Percentiles rank a stretch among this genome's conserved stretches.
Evolutionary conservation across 1,139 yeast species (phyloP).

Genomic region (Arxiozyma slooffiae): DNA sequence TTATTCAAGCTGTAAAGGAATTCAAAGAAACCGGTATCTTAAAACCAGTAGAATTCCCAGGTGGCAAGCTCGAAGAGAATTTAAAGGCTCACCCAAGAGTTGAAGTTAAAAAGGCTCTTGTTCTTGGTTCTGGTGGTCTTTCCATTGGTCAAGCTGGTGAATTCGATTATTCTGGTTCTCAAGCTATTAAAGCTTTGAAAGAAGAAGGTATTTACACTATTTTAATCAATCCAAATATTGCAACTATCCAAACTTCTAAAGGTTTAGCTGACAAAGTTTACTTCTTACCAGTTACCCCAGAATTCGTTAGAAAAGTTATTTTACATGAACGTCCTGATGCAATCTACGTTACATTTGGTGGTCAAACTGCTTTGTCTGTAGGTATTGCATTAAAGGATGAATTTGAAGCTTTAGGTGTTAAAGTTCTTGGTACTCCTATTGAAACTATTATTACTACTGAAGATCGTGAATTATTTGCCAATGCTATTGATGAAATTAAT

Average conservation of each 20-base stretch:
- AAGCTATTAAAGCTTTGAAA: conserved; percentile 86
- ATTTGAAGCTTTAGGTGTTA: conserved; percentile 82
- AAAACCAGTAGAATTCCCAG: conserved; percentile 82
- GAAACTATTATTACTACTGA: conserved; percentile 95
- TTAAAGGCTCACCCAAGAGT: conserved; percentile 64
- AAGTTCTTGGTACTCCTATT: conserved; percentile 92
- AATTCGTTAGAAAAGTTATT: conserved; percentile 90
- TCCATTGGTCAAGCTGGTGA: conserved; percentile 99
- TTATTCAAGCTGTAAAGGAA: conserved; percentile 71
- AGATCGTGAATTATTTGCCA: conserved; percentile 91
- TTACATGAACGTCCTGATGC: conserved; percentile 95
- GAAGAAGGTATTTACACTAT: conserved; percentile 96
- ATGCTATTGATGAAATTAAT: conserved; percentile 87
- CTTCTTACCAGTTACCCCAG: conserved; percentile 93
- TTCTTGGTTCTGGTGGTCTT: conserved; percentile 96
- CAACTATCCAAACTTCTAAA: conserved; percentile 96
- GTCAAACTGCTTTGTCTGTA: conserved; percentile 93
- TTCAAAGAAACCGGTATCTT: conserved; percentile 45
- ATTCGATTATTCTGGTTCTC: conserved; percentile 96
- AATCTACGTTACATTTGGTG: conserved; percentile 94
- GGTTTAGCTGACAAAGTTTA: conserved; percentile 97
- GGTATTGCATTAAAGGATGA: conserved; percentile 95
- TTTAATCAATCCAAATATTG: conserved; percentile 93
- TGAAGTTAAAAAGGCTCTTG: conserved; percentile 85
- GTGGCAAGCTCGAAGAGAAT: conserved; percentile 69